Evolutionary conservation across 768 basidiomycete species (phyloP).

Genomic region (Tricholoma matsutake): DNA sequence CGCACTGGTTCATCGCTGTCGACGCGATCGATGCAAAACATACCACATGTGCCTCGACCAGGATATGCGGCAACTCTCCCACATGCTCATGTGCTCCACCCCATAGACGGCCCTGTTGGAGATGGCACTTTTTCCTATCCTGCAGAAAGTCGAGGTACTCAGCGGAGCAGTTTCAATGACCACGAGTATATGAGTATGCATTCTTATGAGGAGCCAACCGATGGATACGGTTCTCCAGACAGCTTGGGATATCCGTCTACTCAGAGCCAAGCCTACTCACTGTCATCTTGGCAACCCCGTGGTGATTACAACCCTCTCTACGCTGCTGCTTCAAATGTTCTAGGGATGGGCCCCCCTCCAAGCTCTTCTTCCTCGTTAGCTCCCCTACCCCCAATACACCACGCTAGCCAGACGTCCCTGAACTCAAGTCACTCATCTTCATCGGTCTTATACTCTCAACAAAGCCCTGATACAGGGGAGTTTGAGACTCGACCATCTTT

Average conservation of each 20-base stretch:
- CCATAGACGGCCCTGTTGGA: conserved; percentile 8
- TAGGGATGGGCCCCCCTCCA: conserved; percentile 72
- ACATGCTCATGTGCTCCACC: conserved; percentile 11
- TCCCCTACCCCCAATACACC: conserved; percentile 20
- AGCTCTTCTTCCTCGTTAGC: conserved; percentile 24
- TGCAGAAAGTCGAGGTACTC: conserved; percentile 30
- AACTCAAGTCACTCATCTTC: conserved; percentile 30
- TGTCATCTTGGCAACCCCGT: conserved; percentile 25
- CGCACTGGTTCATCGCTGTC: conserved; percentile 61
- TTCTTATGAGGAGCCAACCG: conserved; percentile 35
- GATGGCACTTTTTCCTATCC: conserved; percentile 29
- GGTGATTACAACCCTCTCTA: conserved; percentile 59
- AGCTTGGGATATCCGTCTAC: conserved; percentile 22
- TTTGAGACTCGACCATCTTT: conserved; percentile 57
- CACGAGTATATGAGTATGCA: conserved; percentile 34
- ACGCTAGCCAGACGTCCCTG: conserved; percentile 23
- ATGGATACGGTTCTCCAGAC: conserved; percentile 25
- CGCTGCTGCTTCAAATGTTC: conserved; percentile 74
- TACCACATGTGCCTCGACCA: conserved; percentile 26
- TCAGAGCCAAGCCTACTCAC: conserved; percentile 16
- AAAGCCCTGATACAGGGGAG: conserved; percentile 38
- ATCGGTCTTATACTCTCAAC: conserved; percentile 24
- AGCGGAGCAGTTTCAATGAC: conserved; percentile 30
- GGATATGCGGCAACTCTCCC: conserved; percentile 44
- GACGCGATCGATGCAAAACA: conserved; percentile 30